Evolutionary conservation across 2,329 filamentous ascomycete genomes (phyloP), one percentile per base, ranked within the genome.

Genomic region (Hypoxylon sp.): DNA sequence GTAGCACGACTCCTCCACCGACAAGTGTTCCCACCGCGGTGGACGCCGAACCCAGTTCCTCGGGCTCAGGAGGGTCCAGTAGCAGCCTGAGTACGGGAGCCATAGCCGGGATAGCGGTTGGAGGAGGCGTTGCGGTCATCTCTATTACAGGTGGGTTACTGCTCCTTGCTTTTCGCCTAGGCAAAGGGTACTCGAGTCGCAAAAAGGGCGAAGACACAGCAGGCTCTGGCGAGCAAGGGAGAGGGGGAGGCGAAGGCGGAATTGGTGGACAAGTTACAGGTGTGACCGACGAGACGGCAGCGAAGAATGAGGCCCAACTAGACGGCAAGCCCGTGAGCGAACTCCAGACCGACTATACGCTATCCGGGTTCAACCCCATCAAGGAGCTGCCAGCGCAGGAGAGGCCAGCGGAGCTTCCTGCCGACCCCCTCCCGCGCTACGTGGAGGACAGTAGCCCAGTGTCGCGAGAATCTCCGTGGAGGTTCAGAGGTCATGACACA

Each of bases 361-460:
- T 63, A 10, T 53, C 58, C 10, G 69, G 63, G 2, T 53, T 60
- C 41, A 36, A 62, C 5, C 46, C 25, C 17, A 49, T 69, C 5
- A 67, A 61, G 49, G 69, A 71, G 21, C 23, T 71, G 14, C 56
- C 61, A 19, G 60, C 69, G 43, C 45, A 61, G 9, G 69, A 71
- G 61, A 45, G 34, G 9, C 69, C 69, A 5, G 61, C 34, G n/a
- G 68, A 70, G 45, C 63, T 70, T 2, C 64, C 62, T 30, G 65
- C 65, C 14, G 63, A 68, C 2, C 36, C 68, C 3, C 3, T 52
- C 4, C 41, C 41, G 46, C 51, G 28, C 4, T n/a, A 50, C 17
- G 11, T 9, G 9, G 38, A 49, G 17, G 50, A 65, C 14, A 43
- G 25, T 5, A 67, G 43, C 38, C 62, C 58, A 17, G 28, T 55